A percentile compares a stretch with the other conserved stretches of the same genome.
These are phyloP conservation scores for Cryomyces minteri DNA, from an alignment of 495 filamentous ascomycete genomes.

Conservation along the genomic window DNA sequence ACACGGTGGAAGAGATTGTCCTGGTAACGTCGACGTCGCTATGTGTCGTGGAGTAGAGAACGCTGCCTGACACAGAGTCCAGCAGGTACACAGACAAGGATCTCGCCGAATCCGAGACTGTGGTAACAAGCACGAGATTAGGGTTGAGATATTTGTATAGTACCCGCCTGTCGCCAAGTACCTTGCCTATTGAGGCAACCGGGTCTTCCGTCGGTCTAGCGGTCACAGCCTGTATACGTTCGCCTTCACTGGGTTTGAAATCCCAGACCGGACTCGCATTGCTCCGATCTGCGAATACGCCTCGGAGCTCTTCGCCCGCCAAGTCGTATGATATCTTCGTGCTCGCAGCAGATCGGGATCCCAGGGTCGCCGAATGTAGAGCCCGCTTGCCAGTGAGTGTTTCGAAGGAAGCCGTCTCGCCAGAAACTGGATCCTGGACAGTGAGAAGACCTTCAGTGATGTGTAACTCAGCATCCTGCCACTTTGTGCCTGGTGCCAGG, in stretches of 20 bases:
- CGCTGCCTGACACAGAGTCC: conserved; percentile 66
- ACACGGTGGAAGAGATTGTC: conserved; percentile 55
- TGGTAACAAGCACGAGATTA: conserved; percentile 64
- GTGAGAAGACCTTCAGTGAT: conserved; percentile 31
- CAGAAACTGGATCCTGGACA: conserved; percentile 22
- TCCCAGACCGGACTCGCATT: conserved; percentile 34
- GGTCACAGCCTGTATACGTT: conserved; percentile 47
- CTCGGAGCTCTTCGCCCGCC: conserved; percentile 12
- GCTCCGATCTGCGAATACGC: conserved; percentile 1
- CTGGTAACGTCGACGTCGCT: conserved; percentile 54
- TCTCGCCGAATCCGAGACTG: conserved; percentile 35
- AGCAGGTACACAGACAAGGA: conserved; percentile 60
- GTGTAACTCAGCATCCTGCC: conserved; percentile 23
- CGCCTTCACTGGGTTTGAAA: conserved; percentile 47
- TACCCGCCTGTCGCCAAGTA: conserved; percentile 77
- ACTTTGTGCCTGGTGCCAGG: conserved; percentile 31
- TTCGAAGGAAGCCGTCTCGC: not conserved
- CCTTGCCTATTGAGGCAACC: conserved; percentile 85
- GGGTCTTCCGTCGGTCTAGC: conserved; percentile 60
- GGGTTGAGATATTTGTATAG: conserved; percentile 95
- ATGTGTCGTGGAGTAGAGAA: conserved; percentile 55
- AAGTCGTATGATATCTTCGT: conserved; percentile 12
- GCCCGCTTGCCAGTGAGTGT: conserved; percentile 23
- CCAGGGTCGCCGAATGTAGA: not conserved
- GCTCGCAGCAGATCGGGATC: not conserved